Conservation (phyloP, 2,329 filamentous ascomycete species). For the Fusarium sp. region DNA sequence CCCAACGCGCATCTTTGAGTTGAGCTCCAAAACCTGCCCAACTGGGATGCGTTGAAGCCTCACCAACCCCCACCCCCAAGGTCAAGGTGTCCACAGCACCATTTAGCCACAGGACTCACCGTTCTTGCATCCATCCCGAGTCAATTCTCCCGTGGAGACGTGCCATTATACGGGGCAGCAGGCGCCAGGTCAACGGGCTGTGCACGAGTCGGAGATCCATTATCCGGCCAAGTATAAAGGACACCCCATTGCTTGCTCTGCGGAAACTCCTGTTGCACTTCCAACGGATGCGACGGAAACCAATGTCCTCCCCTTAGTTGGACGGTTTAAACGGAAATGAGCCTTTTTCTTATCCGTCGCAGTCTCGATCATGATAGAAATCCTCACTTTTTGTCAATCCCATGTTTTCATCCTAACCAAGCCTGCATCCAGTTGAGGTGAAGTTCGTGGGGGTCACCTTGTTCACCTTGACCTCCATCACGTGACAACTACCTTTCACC, state of each 20-base stretch:
- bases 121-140: background rate
- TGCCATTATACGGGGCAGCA: background rate
- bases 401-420: background rate
- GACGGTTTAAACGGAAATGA: background rate
- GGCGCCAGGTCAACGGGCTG: background rate
- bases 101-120: constrained; percentile 2
- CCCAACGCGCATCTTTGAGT: constrained; percentile 21
- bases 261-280: background rate
- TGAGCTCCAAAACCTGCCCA: constrained; percentile 34
- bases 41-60: constrained; percentile 19
- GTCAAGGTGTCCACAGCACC: constrained; percentile 11
- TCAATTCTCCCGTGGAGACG: background rate
- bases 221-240: background rate
- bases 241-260: background rate
- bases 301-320: background rate
- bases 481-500: constrained; percentile 19
- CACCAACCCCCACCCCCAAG: constrained; percentile 28
- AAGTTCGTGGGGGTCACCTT: constrained; percentile 11
- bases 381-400: background rate
- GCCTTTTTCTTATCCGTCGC: background rate
- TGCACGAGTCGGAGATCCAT: background rate
- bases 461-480: background rate
- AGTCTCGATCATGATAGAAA: background rate
- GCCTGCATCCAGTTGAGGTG: background rate
- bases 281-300: background rate